A percentile compares a stretch with the other conserved stretches of the same genome.
Evolutionary conservation across 139 green algal genomes (phyloP).

Genomic region (Asterochloris sp.): DNA sequence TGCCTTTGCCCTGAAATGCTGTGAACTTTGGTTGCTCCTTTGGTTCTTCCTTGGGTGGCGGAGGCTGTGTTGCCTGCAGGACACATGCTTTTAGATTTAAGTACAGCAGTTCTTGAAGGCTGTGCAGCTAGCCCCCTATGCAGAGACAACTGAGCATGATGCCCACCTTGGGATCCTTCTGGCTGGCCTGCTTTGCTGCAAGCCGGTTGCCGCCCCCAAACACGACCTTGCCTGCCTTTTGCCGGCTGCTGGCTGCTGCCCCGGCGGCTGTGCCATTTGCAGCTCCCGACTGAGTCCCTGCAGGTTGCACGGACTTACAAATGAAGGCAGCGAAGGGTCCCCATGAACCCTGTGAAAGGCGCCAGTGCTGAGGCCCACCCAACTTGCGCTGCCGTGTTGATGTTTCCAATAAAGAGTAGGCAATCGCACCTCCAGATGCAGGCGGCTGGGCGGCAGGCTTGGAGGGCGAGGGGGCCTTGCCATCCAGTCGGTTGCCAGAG

Average conservation of each 20-base stretch:
- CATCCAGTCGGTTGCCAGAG: slow-evolving; percentile 70
- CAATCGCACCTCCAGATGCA: background rate
- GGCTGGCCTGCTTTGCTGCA: slow-evolving; percentile 50
- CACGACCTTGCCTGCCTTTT: slow-evolving; percentile 65
- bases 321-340: background rate
- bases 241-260: background rate
- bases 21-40: slow-evolving; percentile 24
- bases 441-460: background rate
- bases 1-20: slow-evolving; percentile 13
- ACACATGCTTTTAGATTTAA: background rate
- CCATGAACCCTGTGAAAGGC: too few species aligned
- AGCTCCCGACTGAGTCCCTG: background rate
- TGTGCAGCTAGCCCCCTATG: background rate
- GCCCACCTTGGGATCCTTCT: slow-evolving; percentile 11
- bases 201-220: slow-evolving; percentile 58
- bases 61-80: slow-evolving; percentile 7
- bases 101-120: background rate
- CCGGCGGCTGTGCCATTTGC: background rate
- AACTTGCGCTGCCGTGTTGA: background rate
- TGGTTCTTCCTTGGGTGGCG: background rate
- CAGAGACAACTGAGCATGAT: too few species aligned
- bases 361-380: background rate
- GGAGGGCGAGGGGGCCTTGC: slow-evolving; percentile 43
- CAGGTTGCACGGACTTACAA: background rate
- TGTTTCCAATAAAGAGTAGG: background rate